Base-by-base conservation (phyloP, 805 yeast species). In the Schwanniomyces sp. region DNA sequence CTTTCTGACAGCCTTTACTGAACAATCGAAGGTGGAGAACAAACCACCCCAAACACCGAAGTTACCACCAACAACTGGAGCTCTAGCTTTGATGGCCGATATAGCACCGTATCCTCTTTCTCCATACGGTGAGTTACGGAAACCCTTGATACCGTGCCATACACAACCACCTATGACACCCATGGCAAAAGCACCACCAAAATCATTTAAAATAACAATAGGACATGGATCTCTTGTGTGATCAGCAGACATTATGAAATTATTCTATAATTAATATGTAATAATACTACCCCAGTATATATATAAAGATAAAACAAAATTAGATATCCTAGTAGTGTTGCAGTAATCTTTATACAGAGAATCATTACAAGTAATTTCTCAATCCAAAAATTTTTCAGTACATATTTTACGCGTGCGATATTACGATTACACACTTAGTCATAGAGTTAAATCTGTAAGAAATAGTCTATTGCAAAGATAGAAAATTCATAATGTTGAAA, bases 161-260 rank as follows among this genome's bases (percentile, higher is more conserved):
- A 94, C 85, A 60, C 92, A 85, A 56, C 99, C 99, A 76, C 99
- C 99, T 63, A 94, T 88, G 59, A 84, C 97, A 74, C 99, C 99
- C 98, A 94, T 92, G 63, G 98, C 85, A 63, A 91, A 94, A 48
- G 99, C 98, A 69, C 97, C 98, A 66, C 99, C 99, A 62, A 94
- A 94, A 76, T 94, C 99, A 72, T 86, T 92, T 56, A 94, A 75
- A 56, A 94, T 90, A 49, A 94, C 97, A 56, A 92, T 80, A 48
- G 99, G 99, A 75, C 99, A 94, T 59, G 99, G 99, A 69, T 94
- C 99, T 82, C 98, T 88, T 39, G 96, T 84, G 72, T 94, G 98
- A 75, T 94, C 99, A 41, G 95, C 52, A 41, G 95, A 86, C 91
- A 87, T 86, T 40, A 37, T 37, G 6, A 24, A 37, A 37, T 5